Evolutionary conservation across 1,139 yeast species (phyloP).

Genomic region (Trichomonascaceae sp.): DNA sequence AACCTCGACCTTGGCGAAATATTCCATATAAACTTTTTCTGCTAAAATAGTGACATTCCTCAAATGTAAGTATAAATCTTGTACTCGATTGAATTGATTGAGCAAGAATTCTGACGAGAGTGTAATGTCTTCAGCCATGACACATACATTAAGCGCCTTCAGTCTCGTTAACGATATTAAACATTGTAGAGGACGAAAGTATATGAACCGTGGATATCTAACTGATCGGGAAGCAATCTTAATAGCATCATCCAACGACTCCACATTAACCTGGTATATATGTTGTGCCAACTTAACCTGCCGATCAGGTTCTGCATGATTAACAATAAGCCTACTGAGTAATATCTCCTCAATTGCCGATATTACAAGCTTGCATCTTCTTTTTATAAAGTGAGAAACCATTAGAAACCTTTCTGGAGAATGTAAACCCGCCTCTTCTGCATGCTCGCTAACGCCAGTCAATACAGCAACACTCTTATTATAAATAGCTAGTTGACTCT

Average conservation of each 20-base stretch:
- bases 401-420: neutral
- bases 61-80: neutral
- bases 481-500: neutral
- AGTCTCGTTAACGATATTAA: conserved; percentile 32
- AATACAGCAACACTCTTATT: neutral
- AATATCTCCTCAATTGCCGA: conserved; percentile 8
- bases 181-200: conserved; percentile 52
- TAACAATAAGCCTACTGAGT: conserved; percentile 6
- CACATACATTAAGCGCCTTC: conserved; percentile 11
- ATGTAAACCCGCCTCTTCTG: neutral
- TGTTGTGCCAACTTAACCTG: conserved; percentile 2
- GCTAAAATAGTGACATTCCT: neutral
- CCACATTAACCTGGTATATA: neutral
- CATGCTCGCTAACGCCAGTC: neutral
- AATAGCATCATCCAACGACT: neutral
- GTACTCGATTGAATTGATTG: neutral
- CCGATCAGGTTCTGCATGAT: conserved; percentile 3
- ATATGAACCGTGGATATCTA: conserved; percentile 48
- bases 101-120: neutral
- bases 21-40: conserved; percentile 1
- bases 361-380: conserved; percentile 34
- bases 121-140: neutral
- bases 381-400: conserved; percentile 25
- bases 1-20: neutral
- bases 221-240: conserved; percentile 38